These are phyloP conservation scores for Salix udensis DNA, from an alignment of 345 rosid genomes.

Conservation along the genomic window DNA sequence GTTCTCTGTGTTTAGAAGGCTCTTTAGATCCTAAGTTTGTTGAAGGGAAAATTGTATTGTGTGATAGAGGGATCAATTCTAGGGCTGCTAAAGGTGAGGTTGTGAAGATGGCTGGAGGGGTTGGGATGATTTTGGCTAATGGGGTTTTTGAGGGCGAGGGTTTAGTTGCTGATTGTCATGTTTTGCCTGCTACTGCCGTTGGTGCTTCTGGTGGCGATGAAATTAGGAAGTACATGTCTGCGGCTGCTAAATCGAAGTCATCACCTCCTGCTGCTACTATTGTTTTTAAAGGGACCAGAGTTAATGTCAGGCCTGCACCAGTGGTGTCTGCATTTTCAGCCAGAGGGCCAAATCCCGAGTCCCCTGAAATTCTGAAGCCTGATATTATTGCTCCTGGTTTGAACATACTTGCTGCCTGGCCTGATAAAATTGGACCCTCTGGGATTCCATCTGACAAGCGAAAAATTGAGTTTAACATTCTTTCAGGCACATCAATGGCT, in stretches of 20 bases:
- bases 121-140: slow-evolving; percentile 32
- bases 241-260: slow-evolving; percentile 19
- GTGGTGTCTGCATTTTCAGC: slow-evolving; percentile 35
- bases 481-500: slow-evolving; percentile 36
- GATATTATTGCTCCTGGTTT: slow-evolving; percentile 36
- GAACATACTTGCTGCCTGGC: slow-evolving; percentile 38
- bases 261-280: slow-evolving; percentile 24
- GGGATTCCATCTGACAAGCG: slow-evolving; percentile 17
- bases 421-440: slow-evolving; percentile 27
- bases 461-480: slow-evolving; percentile 28
- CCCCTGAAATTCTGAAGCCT: slow-evolving; percentile 30
- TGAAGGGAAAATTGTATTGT: slow-evolving; percentile 20
- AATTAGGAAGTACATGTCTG: slow-evolving; percentile 24
- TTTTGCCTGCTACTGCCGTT: slow-evolving; percentile 28
- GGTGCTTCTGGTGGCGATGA: slow-evolving; percentile 28
- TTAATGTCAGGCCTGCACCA: slow-evolving; percentile 27
- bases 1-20: slow-evolving; percentile 26
- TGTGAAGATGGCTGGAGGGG: slow-evolving; percentile 30
- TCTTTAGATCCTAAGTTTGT: slow-evolving; percentile 30
- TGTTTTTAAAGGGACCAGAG: slow-evolving; percentile 22
- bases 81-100: slow-evolving; percentile 32
- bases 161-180: slow-evolving; percentile 34
- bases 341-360: slow-evolving; percentile 31
- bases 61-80: slow-evolving; percentile 34
- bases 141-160: slow-evolving; percentile 37